Conservation (phyloP, 208 protist genomes). For the Trypanosoma melophagium region DNA sequence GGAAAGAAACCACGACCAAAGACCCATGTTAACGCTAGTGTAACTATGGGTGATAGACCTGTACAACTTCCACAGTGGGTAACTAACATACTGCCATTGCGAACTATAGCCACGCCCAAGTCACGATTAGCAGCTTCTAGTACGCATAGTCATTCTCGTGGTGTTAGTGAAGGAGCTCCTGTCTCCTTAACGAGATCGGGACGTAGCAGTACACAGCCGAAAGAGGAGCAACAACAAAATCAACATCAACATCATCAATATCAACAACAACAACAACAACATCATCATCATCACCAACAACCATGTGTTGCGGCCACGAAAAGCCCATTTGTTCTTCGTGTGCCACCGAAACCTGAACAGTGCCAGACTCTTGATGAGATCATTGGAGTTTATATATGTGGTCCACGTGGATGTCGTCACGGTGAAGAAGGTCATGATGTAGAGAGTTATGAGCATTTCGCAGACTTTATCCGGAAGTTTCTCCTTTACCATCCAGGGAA, state of each 20-base stretch:
- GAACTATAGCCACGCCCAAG: background rate
- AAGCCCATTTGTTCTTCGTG: constrained; percentile 28
- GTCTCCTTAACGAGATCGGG: constrained; percentile 21
- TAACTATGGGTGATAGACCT: constrained; percentile 22
- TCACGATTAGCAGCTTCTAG: background rate
- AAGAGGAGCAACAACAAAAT: constrained; percentile 27
- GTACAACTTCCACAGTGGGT: constrained; percentile 71
- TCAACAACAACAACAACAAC: constrained; percentile 8
- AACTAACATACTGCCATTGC: background rate
- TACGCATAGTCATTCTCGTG: background rate
- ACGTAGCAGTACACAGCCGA: background rate
- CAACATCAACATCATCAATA: constrained; percentile 6
- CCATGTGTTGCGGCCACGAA: background rate
- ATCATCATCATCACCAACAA: constrained; percentile 12
- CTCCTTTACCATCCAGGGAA: constrained; percentile 76
- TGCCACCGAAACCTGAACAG: constrained; percentile 23
- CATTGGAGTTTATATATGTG: constrained; percentile 71
- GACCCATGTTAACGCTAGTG: too few relatives aligned
- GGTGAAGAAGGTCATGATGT: constrained; percentile 76
- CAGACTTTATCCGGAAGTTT: constrained; percentile 74
- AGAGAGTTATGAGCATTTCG: constrained; percentile 62
- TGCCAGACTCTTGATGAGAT: constrained; percentile 46
- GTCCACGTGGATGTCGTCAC: constrained; percentile 73
- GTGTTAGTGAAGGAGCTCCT: background rate
- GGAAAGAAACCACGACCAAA: too few relatives aligned